These are phyloP conservation scores for Penicillium sp. DNA, from an alignment of 2,329 filamentous ascomycete species.

Conservation along the genomic window DNA sequence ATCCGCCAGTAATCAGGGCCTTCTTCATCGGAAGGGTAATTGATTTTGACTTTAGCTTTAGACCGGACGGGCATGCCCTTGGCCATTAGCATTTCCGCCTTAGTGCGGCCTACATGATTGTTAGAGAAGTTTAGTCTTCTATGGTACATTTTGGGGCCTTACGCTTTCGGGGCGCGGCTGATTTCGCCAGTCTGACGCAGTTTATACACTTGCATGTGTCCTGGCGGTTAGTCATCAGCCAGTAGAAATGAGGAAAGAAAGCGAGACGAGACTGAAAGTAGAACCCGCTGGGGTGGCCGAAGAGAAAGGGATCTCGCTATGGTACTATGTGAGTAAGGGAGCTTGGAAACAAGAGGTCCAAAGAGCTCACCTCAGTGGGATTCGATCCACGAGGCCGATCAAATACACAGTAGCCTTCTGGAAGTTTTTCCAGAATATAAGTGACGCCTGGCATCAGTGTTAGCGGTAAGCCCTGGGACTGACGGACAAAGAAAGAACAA, in stretches of 20 bases:
- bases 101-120: slow-evolving; percentile 6
- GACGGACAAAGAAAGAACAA: not conserved
- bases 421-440: slow-evolving; percentile 52
- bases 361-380: slow-evolving; percentile 29
- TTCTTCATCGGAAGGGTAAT: slow-evolving; percentile 8
- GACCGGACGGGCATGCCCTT: not conserved
- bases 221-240: slow-evolving; percentile 49
- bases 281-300: slow-evolving; percentile 51
- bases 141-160: not conserved
- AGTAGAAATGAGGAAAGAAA: slow-evolving; percentile 56
- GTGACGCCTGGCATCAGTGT: slow-evolving; percentile 31
- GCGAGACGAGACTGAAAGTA: slow-evolving; percentile 52
- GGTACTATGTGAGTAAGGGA: not conserved
- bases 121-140: not conserved
- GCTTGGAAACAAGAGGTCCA: not conserved
- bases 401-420: slow-evolving; percentile 52
- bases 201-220: slow-evolving; percentile 46
- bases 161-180: slow-evolving; percentile 4
- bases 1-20: slow-evolving; percentile 24
- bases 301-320: slow-evolving; percentile 53
- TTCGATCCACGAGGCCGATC: slow-evolving; percentile 45
- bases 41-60: not conserved
- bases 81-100: slow-evolving; percentile 7
- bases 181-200: not conserved
- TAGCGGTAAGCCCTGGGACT: not conserved